Evolutionary conservation across 192 early-diverging fungal genomes (phyloP), one percentile per base, ranked within the genome.

Genomic region (Dissophora globulifera): DNA sequence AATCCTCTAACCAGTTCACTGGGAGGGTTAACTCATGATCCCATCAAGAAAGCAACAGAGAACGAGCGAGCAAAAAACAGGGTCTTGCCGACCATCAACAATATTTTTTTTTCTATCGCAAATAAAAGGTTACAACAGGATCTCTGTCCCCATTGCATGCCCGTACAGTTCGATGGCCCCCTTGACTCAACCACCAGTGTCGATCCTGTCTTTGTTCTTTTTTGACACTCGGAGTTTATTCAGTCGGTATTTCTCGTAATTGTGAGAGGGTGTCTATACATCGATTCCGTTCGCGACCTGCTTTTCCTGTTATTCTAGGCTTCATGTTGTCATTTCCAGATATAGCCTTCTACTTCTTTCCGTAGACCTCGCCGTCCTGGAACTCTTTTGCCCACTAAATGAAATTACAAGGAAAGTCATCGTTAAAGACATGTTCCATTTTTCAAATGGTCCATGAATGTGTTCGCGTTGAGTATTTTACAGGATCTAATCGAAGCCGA

Each of bases 381-480:
- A 76, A 76, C 64, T 76, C 72, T 64, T 76, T 76, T 32, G 72
- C 58, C 72, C 72, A 76, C 72, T 76, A 74, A 16, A 22, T 47
- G n/a, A n/a, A n/a, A n/a, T n/a, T n/a, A n/a, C n/a, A n/a, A n/a
- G n/a, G n/a, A n/a, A n/a, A n/a, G n/a, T n/a, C n/a, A n/a, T n/a
- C n/a, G n/a, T n/a, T n/a, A n/a, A n/a, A n/a, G n/a, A n/a, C n/a
- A n/a, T n/a, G n/a, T n/a, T n/a, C n/a, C 12, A 40, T 38, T 15
- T 11, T 40, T 42, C 9, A n/a, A n/a, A n/a, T n/a, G n/a, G n/a
- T n/a, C n/a, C n/a, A n/a, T n/a, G n/a, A n/a, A n/a, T n/a, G n/a
- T n/a, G n/a, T n/a, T n/a, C n/a, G n/a, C n/a, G n/a, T n/a, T n/a
- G n/a, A n/a, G n/a, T n/a, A n/a, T n/a, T n/a, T n/a, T n/a, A n/a